These are phyloP conservation scores for Globisporangium rhizosaccharum DNA, from an alignment of 352 stramenopile genomes.

Conservation along the genomic window DNA sequence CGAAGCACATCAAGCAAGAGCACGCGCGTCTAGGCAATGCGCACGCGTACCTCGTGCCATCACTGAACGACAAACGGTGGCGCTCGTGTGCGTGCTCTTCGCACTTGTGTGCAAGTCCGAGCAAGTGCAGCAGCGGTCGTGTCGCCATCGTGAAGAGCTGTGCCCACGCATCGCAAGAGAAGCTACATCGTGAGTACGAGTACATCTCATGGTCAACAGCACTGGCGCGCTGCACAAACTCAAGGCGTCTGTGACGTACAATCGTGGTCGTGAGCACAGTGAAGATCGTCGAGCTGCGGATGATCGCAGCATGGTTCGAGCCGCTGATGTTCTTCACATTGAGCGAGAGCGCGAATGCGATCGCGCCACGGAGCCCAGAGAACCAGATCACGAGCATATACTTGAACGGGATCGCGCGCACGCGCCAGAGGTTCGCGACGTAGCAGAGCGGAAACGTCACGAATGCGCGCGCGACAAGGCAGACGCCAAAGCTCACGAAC, in stretches of 20 bases:
- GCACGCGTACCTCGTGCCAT: neutral
- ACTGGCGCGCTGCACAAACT: neutral
- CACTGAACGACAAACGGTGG: neutral
- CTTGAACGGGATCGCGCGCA: slow-evolving; percentile 35
- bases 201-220: neutral
- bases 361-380: slow-evolving; percentile 87
- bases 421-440: slow-evolving; percentile 44
- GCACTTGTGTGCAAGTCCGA: slow-evolving; percentile 24
- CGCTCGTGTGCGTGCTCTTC: slow-evolving; percentile 18
- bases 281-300: slow-evolving; percentile 61
- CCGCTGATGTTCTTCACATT: slow-evolving; percentile 45
- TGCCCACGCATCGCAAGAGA: neutral
- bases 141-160: slow-evolving; percentile 29
- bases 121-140: slow-evolving; percentile 17
- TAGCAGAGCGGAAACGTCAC: slow-evolving; percentile 76
- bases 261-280: slow-evolving; percentile 61
- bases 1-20: neutral
- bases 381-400: slow-evolving; percentile 91
- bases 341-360: slow-evolving; percentile 88
- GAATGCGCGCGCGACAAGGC: slow-evolving; percentile 43
- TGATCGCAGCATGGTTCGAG: slow-evolving; percentile 42
- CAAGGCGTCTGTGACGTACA: slow-evolving; percentile 6
- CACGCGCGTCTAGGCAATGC: neutral
- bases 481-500: slow-evolving; percentile 37
- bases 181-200: neutral